Base-by-base conservation (phyloP, 768 basidiomycete species). In the Auricularia sp. region DNA sequence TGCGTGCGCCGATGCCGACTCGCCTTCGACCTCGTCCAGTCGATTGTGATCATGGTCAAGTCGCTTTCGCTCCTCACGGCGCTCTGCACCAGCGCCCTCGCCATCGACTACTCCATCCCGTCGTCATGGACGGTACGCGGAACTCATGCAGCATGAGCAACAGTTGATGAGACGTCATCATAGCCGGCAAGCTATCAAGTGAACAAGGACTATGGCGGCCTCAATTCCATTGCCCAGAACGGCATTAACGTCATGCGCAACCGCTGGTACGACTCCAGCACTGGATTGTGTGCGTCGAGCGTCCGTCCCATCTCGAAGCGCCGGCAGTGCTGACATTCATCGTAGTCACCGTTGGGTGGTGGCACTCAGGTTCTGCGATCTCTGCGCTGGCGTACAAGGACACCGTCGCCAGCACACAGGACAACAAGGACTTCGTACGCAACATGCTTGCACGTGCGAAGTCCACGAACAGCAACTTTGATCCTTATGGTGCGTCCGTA, bases 331-430 rank as follows among this genome's bases (percentile, higher is more conserved):
- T 51, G 18, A 51, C 21, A 18, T 18, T 10, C 56, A 29, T 33
- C 23, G 29, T 33, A 59, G 56, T 59, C 29, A 59, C 56, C 12
- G 56, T 59, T 6, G 56, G 56, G 4, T 59, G 56, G 56, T 59
- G 56, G 56, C 23, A 33, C 23, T 33, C 29, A 8, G 56, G 56
- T 18, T 59, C 56, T 33, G 56, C 56, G 3, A 35, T 59, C 29
- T 59, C 56, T 34, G 56, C 56, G 23, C 34, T 59, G 56, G 56
- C 56, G 23, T 59, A 59, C 56, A 59, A 59, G 56, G 56, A 59
- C 56, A 59, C 33, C 23, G 56, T 59, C 34, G 56, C 56, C 11
- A n/a, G 16, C 16, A 59, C 56, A 18, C 11, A 6, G 16, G 56
- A 59, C 56, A 59, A 59, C 56, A 21, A 29, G 16, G 56, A 59